Evolutionary conservation across 1,284 basidiomycete genomes (phyloP).

Genomic region (Testicularia cyperi): DNA sequence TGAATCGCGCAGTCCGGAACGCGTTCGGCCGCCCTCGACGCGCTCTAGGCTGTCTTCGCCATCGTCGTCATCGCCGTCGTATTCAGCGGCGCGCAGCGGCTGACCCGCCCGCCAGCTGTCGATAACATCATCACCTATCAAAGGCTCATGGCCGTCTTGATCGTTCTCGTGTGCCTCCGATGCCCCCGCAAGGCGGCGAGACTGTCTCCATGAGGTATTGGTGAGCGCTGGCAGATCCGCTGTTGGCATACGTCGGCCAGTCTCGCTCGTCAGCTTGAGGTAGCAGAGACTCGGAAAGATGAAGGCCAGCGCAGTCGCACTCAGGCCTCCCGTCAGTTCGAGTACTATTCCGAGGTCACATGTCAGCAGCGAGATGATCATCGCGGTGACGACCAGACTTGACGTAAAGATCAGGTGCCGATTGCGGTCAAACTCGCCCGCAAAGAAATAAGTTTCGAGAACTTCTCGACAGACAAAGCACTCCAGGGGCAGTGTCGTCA

Average conservation of each 20-base stretch:
- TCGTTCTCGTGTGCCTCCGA: too few species aligned
- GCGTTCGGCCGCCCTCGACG: conserved; percentile 20
- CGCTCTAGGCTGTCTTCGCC: conserved; percentile 20
- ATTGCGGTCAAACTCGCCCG: conserved; percentile 42
- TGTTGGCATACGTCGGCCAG: conserved; percentile 29
- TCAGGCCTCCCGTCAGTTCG: conserved; percentile 92
- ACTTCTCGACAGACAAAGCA: conserved; percentile 90
- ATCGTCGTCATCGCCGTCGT: conserved; percentile 26
- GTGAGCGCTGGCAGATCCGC: conserved; percentile 21
- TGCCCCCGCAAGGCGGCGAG: too few species aligned
- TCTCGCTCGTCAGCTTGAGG: conserved; percentile 53
- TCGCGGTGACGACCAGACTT: conserved; percentile 76
- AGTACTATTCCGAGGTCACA: conserved; percentile 97
- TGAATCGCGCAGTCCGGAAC: conserved; percentile 2
- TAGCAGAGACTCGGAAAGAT: conserved; percentile 65
- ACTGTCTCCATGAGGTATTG: conserved; percentile 13
- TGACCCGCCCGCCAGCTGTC: too few species aligned
- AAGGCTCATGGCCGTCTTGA: conserved; percentile 9
- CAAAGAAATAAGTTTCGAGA: conserved; percentile 52
- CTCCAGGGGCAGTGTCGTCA: conserved; percentile 89
- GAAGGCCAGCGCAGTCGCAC: conserved; percentile 89
- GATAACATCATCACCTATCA: conserved; percentile 15
- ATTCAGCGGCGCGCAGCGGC: conserved; percentile 18
- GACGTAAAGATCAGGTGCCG: conserved; percentile 91
- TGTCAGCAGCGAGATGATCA: conserved; percentile 84